A percentile compares a stretch with the other conserved stretches of the same genome.
phyloP scores from a whole-genome alignment of 345 rosid genomes.

The Geranium brycei region DNA sequence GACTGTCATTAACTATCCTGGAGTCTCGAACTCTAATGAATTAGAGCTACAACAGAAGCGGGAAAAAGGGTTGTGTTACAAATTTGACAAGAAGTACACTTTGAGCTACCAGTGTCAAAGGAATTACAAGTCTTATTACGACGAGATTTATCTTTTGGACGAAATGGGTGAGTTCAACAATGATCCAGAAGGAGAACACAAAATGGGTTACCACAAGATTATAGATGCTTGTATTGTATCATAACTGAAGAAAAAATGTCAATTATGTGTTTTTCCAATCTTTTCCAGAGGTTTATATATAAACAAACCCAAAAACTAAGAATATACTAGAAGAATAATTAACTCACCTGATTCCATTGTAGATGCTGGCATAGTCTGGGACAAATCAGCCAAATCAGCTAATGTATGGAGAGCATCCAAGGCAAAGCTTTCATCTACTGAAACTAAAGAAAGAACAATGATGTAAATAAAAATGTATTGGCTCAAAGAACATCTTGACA shows the following conservation, averaged over 20 bases:
- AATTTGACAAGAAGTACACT: too few species aligned
- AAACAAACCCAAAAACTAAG: not conserved
- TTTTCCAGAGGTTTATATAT: not conserved
- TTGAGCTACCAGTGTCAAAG: too few species aligned
- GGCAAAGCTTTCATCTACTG: conserved; percentile 42
- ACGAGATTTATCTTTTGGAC: too few species aligned
- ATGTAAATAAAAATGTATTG: conserved; percentile 1
- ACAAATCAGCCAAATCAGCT: conserved; percentile 74
- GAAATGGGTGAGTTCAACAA: too few species aligned
- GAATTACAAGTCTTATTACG: too few species aligned
- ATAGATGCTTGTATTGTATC: not conserved
- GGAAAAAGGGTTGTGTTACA: too few species aligned
- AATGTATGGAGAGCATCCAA: conserved; percentile 70
- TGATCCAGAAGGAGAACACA: too few species aligned
- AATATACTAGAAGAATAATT: not conserved
- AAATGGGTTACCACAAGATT: not conserved
- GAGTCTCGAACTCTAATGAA: too few species aligned
- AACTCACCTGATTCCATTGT: conserved; percentile 60
- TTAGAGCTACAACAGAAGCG: too few species aligned
- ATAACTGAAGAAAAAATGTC: not conserved
- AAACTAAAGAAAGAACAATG: not conserved
- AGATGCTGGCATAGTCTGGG: conserved; percentile 40
- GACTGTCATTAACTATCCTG: too few species aligned
- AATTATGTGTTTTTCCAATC: not conserved
- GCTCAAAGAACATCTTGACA: not conserved